These are phyloP conservation scores for Actinomortierella wolfii DNA, from an alignment of 371 early-diverging fungal species.

Conservation along the genomic window DNA sequence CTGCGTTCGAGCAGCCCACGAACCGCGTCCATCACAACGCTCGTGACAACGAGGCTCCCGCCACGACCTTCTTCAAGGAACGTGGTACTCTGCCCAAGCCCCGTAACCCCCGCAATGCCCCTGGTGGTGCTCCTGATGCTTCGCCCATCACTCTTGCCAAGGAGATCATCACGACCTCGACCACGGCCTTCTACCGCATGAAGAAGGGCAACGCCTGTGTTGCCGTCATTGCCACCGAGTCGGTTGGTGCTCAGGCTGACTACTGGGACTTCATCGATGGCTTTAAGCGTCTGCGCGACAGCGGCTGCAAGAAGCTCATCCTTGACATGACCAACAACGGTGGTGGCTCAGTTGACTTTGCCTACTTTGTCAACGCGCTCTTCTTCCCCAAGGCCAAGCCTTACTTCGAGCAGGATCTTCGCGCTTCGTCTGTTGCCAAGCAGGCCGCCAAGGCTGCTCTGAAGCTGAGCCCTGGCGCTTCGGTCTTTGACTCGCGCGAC, in stretches of 20 bases:
- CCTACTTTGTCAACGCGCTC: slow-evolving; percentile 36
- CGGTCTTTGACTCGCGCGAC: slow-evolving; percentile 37
- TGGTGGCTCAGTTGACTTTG: slow-evolving; percentile 44
- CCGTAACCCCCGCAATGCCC: slow-evolving; percentile 20
- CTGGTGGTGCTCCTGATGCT: slow-evolving; percentile 2
- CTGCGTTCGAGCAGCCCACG: slow-evolving; percentile 12
- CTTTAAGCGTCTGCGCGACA: slow-evolving; percentile 21
- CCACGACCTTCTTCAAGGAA: slow-evolving; percentile 23
- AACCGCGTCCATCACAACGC: too few relatives aligned
- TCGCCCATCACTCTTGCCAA: slow-evolving; percentile 24
- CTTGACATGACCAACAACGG: slow-evolving; percentile 48
- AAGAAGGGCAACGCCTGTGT: slow-evolving; percentile 8
- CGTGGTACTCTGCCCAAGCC: slow-evolving; percentile 33
- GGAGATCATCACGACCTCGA: slow-evolving; percentile 18
- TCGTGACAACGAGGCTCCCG: slow-evolving; percentile 23
- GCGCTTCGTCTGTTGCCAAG: slow-evolving; percentile 16
- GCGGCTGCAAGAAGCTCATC: slow-evolving; percentile 44
- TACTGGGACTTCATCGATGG: slow-evolving; percentile 36
- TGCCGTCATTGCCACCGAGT: slow-evolving; percentile 4
- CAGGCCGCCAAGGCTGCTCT: slow-evolving; percentile 18
- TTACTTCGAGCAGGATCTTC: slow-evolving; percentile 41
- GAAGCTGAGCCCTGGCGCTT: slow-evolving; percentile 9
- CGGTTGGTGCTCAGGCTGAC: slow-evolving; percentile 16
- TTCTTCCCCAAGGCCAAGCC: slow-evolving; percentile 42
- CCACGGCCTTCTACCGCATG: slow-evolving; percentile 35